phyloP scores from a whole-genome alignment of 2,329 filamentous ascomycete genomes.

The Microsporum canis region DNA sequence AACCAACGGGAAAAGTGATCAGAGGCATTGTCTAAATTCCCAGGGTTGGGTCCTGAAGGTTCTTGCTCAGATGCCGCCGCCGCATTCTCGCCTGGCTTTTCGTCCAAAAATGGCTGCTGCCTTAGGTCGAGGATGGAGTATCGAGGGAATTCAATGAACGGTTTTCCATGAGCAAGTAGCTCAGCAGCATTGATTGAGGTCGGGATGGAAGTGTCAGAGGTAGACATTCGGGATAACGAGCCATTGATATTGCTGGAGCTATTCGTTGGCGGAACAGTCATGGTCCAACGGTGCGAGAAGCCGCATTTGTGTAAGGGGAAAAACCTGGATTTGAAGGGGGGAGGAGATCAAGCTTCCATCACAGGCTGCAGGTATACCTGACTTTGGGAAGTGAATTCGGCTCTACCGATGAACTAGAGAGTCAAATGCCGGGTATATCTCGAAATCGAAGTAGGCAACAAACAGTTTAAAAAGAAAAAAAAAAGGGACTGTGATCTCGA shows the following conservation, averaged over 20 bases:
- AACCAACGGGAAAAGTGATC: slow-evolving; percentile 19
- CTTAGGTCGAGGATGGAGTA: slow-evolving; percentile 22
- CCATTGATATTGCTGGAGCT: background rate
- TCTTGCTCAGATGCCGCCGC: background rate
- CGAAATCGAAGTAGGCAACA: background rate
- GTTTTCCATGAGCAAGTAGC: slow-evolving; percentile 20
- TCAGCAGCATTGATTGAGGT: slow-evolving; percentile 12
- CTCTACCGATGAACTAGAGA: background rate
- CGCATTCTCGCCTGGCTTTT: background rate
- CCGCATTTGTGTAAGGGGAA: background rate
- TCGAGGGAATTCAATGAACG: slow-evolving; percentile 23
- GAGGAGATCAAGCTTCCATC: background rate
- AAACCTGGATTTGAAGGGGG: background rate
- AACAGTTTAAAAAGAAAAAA: background rate
- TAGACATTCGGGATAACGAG: background rate
- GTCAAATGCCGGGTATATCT: background rate
- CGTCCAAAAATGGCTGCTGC: background rate
- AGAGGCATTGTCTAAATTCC: background rate
- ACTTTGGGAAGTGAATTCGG: background rate
- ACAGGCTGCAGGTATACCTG: background rate
- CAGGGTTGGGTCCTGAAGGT: background rate
- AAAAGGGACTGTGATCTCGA: background rate
- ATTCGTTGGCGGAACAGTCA: slow-evolving; percentile 5
- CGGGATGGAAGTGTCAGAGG: background rate
- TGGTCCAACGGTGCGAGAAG: background rate